phyloP scores from a whole-genome alignment of 1,284 basidiomycete genomes.

The Malassezia vespertilionis region DNA sequence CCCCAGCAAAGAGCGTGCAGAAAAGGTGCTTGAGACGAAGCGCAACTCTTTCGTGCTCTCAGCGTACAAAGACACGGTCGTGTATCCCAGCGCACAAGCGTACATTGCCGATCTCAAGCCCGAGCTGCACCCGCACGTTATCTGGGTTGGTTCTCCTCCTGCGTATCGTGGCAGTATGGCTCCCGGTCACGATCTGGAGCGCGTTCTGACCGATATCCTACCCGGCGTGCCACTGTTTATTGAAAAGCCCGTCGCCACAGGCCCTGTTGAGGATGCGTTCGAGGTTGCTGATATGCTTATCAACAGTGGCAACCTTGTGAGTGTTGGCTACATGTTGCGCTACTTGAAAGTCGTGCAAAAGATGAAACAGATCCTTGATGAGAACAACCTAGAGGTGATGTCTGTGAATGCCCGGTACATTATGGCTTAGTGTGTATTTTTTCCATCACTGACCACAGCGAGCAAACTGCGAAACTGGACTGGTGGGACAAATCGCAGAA shows the following conservation, averaged over 20 bases:
- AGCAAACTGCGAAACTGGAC: conserved; percentile 63
- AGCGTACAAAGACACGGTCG: conserved; percentile 80
- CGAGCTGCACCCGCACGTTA: conserved; percentile 53
- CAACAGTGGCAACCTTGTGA: conserved; percentile 58
- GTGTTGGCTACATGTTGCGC: conserved; percentile 63
- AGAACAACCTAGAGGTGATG: conserved; percentile 94
- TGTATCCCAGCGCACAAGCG: conserved; percentile 78
- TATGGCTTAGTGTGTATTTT: too few species aligned
- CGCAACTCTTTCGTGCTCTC: conserved; percentile 83
- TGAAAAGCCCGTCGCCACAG: conserved; percentile 87
- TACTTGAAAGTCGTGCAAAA: conserved; percentile 66
- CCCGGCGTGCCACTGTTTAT: conserved; percentile 65
- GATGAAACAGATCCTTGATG: conserved; percentile 87
- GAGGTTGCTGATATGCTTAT: conserved; percentile 45
- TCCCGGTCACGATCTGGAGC: conserved; percentile 70
- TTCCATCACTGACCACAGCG: too few species aligned
- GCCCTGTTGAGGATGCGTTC: conserved; percentile 54
- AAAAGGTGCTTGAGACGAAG: conserved; percentile 73
- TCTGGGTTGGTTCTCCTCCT: conserved; percentile 83
- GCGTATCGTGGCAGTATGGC: conserved; percentile 60
- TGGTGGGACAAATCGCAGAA: conserved; percentile 94
- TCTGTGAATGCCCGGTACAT: conserved; percentile 89
- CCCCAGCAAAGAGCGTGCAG: conserved; percentile 71
- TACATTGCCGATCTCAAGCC: conserved; percentile 60
- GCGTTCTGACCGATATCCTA: conserved; percentile 77